A percentile compares a stretch with the other conserved stretches of the same genome.
These are phyloP conservation scores for Cercis canadensis DNA, from an alignment of 306 rosid genomes.

Conservation along the genomic window DNA sequence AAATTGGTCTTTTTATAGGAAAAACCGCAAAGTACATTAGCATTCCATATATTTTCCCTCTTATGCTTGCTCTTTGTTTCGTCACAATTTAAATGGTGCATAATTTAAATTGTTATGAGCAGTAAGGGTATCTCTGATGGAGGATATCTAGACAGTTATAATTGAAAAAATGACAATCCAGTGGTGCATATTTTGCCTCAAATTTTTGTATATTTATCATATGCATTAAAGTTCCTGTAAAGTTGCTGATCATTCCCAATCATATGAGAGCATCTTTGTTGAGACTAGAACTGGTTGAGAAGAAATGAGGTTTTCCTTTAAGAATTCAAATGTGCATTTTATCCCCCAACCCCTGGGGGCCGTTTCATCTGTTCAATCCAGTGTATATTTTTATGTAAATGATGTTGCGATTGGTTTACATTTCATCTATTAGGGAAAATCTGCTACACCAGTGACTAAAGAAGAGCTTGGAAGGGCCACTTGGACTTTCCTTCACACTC, in stretches of 20 bases:
- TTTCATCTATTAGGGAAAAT: constrained; percentile 53
- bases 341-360: too few species aligned
- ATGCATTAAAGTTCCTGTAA: constrained; percentile 12
- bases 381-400: constrained; percentile 12
- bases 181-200: constrained; percentile 1
- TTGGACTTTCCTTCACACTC: constrained; percentile 97
- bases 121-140: not conserved
- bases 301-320: not conserved
- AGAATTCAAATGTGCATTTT: constrained; percentile 14
- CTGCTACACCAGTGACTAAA: constrained; percentile 61
- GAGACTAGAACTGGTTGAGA: not conserved
- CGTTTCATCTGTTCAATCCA: too few species aligned
- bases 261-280: constrained; percentile 2
- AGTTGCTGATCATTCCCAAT: not conserved
- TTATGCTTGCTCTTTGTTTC: not conserved
- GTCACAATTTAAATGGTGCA: not conserved
- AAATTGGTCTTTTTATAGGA: too few species aligned
- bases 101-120: not conserved
- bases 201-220: not conserved
- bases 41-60: not conserved
- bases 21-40: too few species aligned
- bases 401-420: not conserved
- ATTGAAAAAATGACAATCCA: not conserved
- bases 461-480: constrained; percentile 92
- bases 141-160: not conserved